A percentile compares a stretch with the other conserved stretches of the same genome.
phyloP scores from a whole-genome alignment of 805 yeast genomes.

The Wickerhamomyces chambardii region DNA sequence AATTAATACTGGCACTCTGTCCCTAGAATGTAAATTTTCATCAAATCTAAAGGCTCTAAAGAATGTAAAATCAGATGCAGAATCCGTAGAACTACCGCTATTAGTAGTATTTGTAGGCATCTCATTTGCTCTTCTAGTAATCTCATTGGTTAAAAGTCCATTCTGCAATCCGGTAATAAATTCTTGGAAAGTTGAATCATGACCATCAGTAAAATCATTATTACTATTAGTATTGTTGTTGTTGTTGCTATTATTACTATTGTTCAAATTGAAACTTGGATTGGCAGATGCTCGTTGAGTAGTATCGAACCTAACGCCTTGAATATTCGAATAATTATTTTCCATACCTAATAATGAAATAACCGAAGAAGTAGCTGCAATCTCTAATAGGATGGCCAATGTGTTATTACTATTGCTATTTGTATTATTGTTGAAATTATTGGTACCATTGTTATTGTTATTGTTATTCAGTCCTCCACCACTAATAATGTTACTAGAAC shows the following conservation, averaged over 20 bases:
- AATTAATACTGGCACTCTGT: slow-evolving; percentile 35
- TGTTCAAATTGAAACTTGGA: too few relatives aligned
- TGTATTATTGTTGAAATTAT: too few relatives aligned
- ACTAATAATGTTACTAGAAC: too few relatives aligned
- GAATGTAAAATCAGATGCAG: slow-evolving; percentile 20
- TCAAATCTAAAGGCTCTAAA: slow-evolving; percentile 35
- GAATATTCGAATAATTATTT: too few relatives aligned
- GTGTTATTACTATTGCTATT: slow-evolving; percentile 4
- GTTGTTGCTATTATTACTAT: slow-evolving; percentile 1
- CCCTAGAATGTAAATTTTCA: slow-evolving; percentile 1
- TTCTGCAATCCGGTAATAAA: slow-evolving; percentile 31
- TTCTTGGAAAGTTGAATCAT: slow-evolving; percentile 32
- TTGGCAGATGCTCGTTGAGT: too few relatives aligned
- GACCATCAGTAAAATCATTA: neutral
- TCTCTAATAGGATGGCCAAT: slow-evolving; percentile 31
- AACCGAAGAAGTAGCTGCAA: slow-evolving; percentile 39
- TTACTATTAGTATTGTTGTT: slow-evolving; percentile 1
- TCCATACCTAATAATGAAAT: too few relatives aligned
- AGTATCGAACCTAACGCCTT: too few relatives aligned
- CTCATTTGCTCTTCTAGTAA: slow-evolving; percentile 15
- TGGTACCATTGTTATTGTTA: neutral
- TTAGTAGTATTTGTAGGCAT: neutral
- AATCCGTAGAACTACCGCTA: neutral
- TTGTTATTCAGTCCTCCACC: too few relatives aligned
- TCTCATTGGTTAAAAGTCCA: slow-evolving; percentile 29